Percentiles rank a stretch among this genome's conserved stretches.
Conservation (phyloP, 495 filamentous ascomycete genomes). For the Chaetomium cochliodes region DNA sequence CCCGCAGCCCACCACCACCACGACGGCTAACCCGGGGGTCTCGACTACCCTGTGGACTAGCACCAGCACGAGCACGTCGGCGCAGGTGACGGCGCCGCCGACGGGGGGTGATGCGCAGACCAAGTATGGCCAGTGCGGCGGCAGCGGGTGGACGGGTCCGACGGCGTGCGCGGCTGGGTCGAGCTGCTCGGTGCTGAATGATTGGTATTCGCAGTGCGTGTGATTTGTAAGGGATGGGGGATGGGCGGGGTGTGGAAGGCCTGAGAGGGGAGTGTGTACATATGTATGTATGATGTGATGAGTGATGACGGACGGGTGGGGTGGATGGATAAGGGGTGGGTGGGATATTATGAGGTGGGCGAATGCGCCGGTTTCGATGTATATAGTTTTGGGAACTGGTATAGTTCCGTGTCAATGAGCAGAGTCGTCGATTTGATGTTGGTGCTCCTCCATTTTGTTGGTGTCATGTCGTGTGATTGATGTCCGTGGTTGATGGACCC, state of each 20-base stretch:
- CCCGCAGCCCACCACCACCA: conserved; percentile 28
- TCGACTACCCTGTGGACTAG: conserved; percentile 21
- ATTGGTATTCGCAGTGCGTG: conserved; percentile 54
- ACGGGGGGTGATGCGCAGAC: conserved; percentile 33
- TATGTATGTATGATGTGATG: conserved; percentile 14
- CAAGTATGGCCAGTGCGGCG: conserved; percentile 56
- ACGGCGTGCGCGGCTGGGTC: conserved; percentile 46
- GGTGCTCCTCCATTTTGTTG: not conserved
- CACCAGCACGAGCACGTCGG: conserved; percentile 21
- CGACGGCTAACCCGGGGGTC: conserved; percentile 34
- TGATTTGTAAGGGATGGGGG: conserved; percentile 18
- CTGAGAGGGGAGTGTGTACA: no score
- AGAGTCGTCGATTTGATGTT: not conserved
- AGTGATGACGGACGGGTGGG: not conserved
- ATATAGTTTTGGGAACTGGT: conserved; percentile 1
- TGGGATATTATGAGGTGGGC: no score
- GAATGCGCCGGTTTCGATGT: not conserved
- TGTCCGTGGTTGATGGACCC: not conserved
- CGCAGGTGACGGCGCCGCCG: conserved; percentile 36
- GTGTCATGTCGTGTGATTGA: not conserved
- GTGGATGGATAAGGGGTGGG: no score
- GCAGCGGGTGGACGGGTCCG: conserved; percentile 48
- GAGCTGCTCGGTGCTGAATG: conserved; percentile 49
- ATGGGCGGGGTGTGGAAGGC: not conserved
- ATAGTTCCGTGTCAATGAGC: not conserved